These are phyloP conservation scores for Sugiyamaella qingdaonensis DNA, from an alignment of 805 yeast genomes.

Conservation along the genomic window DNA sequence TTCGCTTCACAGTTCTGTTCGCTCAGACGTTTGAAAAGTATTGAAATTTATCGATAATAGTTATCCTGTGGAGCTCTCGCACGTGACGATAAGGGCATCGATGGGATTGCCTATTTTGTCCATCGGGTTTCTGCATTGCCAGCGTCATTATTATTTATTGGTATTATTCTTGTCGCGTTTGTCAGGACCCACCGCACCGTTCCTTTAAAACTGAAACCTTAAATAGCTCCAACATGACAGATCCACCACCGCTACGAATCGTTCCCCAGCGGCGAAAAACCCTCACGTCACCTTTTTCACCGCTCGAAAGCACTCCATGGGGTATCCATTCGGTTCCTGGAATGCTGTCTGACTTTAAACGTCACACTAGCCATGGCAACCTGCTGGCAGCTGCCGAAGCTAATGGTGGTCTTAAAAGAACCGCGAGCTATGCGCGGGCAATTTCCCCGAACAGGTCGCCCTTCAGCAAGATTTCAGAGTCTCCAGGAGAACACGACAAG, in stretches of 20 bases:
- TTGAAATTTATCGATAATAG: too few species aligned
- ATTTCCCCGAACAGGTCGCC: not conserved
- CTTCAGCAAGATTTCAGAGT: not conserved
- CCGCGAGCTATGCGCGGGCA: not conserved
- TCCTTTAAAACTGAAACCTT: not conserved
- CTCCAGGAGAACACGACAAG: not conserved
- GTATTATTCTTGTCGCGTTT: not conserved
- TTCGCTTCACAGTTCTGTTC: too few species aligned
- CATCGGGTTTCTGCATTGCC: not conserved
- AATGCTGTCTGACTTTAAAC: constrained; percentile 33
- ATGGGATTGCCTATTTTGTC: not conserved
- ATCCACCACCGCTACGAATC: constrained; percentile 21
- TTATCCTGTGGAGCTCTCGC: too few species aligned
- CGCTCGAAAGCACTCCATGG: constrained; percentile 26
- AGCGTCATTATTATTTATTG: not conserved
- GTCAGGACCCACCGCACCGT: not conserved
- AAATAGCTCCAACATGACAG: not conserved
- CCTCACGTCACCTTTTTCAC: constrained; percentile 8
- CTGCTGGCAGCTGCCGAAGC: constrained; percentile 13
- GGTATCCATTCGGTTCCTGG: constrained; percentile 35
- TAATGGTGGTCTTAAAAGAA: not conserved
- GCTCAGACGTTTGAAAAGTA: too few species aligned
- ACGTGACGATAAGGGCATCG: not conserved
- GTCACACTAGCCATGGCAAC: constrained; percentile 32
- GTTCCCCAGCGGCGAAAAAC: constrained; percentile 30